Evolutionary conservation across 192 early-diverging fungal species (phyloP), one percentile per base, ranked within the genome.

Genomic region (Umbelopsis sp.): DNA sequence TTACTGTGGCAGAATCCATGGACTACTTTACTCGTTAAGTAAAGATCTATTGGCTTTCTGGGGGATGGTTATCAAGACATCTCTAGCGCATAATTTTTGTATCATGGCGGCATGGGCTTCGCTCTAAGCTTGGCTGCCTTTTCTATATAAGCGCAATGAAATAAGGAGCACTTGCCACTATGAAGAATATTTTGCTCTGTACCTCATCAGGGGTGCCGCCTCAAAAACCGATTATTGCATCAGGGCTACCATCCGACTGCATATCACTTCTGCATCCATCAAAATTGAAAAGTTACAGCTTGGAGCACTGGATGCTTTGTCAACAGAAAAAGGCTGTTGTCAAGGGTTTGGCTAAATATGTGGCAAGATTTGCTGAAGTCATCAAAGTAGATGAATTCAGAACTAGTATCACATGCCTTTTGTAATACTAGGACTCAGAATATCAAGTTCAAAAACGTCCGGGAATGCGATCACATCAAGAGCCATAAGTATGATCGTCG

Each of bases 11-110:
- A 62, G 56, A 62, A 62, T 62, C 56, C 56, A 62, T 62, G 56
- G 56, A n/a, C 26, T 31, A 3, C 29, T 62, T 56, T 62, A 26
- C 56, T 62, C 56, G 56, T 26, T 20, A 62, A 6, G 29, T n/a
- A 62, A 20, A 32, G 26, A 62, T 17, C 56, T 26, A 62, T 62
- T 62, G 56, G 56, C 26, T 62, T 62, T 62, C 56, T 62, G 56
- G 56, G 56, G 56, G 56, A 62, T 62, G 56, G 56, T 62, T 62
- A 78, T 78, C 77, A 78, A 78, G 77, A 78, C 77, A 78, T 78
- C 73, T 78, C 77, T 69, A 78, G 72, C 71, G 77, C 77, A 78
- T 78, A 78, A 78, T 78, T 78, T 78, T 78, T 78, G 59, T 34
- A 25, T 45, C 51, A 25, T 45, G 72, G 72, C 50, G 73, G 70